phyloP scores from a whole-genome alignment of 352 stramenopile species.

The Thalassiosira mediterranea region DNA sequence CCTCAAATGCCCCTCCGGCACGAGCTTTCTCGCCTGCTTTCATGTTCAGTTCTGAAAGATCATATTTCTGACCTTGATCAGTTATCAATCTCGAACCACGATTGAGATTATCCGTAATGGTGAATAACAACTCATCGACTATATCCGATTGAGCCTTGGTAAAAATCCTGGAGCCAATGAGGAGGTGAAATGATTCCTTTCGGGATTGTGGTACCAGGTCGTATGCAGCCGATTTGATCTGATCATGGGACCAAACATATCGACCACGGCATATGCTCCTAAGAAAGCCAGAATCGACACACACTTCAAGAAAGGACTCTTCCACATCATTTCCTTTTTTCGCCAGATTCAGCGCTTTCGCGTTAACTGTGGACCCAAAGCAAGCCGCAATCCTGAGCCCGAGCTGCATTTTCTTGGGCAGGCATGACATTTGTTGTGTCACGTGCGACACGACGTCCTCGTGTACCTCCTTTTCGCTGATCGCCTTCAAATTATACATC shows the following conservation, averaged over 20 bases:
- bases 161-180: constrained; percentile 12
- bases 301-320: not conserved
- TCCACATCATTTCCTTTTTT: not conserved
- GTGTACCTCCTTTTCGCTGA: constrained; percentile 22
- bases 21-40: constrained; percentile 12
- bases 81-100: not conserved
- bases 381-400: constrained; percentile 21
- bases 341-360: not conserved
- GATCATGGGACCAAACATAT: constrained; percentile 9
- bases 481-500: not conserved
- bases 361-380: constrained; percentile 4
- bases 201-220: not conserved
- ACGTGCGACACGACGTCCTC: constrained; percentile 26
- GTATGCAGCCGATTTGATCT: constrained; percentile 8
- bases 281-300: constrained; percentile 2
- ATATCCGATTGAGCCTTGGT: not conserved
- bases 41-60: constrained; percentile 8
- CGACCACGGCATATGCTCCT: not conserved
- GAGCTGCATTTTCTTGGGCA: constrained; percentile 1
- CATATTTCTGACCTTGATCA: constrained; percentile 2
- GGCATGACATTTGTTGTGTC: constrained; percentile 1
- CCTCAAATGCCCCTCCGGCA: constrained; percentile 11
- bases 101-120: constrained; percentile 14
- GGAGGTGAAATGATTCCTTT: constrained; percentile 11
- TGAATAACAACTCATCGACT: constrained; percentile 9